Base-by-base conservation (phyloP, 768 basidiomycete species). In the Symmetrospora coprosmae region DNA sequence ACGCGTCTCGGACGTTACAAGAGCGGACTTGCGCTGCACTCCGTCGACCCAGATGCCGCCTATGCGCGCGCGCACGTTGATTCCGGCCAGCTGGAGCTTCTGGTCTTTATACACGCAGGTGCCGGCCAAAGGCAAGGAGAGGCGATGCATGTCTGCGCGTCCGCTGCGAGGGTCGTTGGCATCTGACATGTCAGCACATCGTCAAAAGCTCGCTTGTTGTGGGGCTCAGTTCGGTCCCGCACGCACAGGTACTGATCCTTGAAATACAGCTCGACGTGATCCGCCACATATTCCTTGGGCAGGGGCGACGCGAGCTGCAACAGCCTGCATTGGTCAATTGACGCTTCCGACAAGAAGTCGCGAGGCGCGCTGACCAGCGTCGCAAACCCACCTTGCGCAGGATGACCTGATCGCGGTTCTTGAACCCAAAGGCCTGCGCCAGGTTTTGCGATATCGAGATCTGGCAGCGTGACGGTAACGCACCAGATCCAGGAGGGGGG, bases 81-180 rank as follows among this genome's bases (percentile, higher is more conserved):
- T 79, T 2, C 87, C 87, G 34, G 90, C 81, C 70, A 94, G 89
- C 1, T 80, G 78, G 25, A 97, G 78, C 51, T 88, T 86, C 71
- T 97, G 86, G 60, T 85, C 82, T 1, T 80, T 78, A 69, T 88
- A 84, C 21, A 94, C 75, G 68, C 87, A 90, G 66, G 83, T 82
- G 8, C 82, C 83, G 27, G 82, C 82, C 16, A 96, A 77, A 50
- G 83, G 78, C 70, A 85, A 82, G n/a, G 82, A 83, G 7, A 96
- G 77, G 47, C 89, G 77, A 88, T 91, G 96, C 89, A 94, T 92
- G 66, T 96, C 94, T 63, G 86, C 88, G 45, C 94, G 81, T 16
- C 91, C 92, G 16, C 67, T 64, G 64, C 63, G 60, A 55, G 9
- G 16, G 19, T 6, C n/a, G 34, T 48, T 16, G 33, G 35, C n/a